Percentiles rank a stretch among this genome's conserved stretches.
Evolutionary conservation across 140 eudicot genomes (phyloP).

Genomic region (Eryngium alpinum): DNA sequence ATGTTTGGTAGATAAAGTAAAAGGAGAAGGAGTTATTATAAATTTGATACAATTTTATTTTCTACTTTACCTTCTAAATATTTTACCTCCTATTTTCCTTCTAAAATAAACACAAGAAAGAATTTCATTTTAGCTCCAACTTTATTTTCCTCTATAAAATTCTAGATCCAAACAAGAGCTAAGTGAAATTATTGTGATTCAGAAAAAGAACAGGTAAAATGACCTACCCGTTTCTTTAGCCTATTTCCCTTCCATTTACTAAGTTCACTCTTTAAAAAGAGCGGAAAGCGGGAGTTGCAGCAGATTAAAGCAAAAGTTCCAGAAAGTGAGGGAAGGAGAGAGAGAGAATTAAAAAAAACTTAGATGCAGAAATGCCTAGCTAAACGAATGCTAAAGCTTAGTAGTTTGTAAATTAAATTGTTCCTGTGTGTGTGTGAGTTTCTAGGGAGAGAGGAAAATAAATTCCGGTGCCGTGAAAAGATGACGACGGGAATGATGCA

Average conservation of each 20-base stretch:
- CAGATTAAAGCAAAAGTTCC: conserved; percentile 16
- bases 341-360: conserved; percentile 15
- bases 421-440: conserved; percentile 7
- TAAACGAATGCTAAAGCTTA: neutral
- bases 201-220: conserved; percentile 3
- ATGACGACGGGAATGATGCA: conserved; percentile 48
- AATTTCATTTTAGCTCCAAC: too few relatives aligned
- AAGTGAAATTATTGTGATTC: neutral
- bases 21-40: too few relatives aligned
- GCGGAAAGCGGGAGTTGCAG: conserved; percentile 35
- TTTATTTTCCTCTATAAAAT: too few relatives aligned
- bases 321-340: conserved; percentile 23
- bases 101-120: too few relatives aligned
- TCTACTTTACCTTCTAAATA: too few relatives aligned
- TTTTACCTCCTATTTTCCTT: too few relatives aligned
- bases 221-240: conserved; percentile 18
- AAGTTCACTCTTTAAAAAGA: conserved; percentile 33
- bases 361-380: neutral
- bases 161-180: too few relatives aligned
- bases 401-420: neutral
- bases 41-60: too few relatives aligned
- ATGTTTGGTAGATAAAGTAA: too few relatives aligned
- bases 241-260: conserved; percentile 30
- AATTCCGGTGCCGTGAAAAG: conserved; percentile 14
- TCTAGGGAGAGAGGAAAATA: neutral